phyloP scores from a whole-genome alignment of 129 eudicot genomes.

The Tagetes patula region DNA sequence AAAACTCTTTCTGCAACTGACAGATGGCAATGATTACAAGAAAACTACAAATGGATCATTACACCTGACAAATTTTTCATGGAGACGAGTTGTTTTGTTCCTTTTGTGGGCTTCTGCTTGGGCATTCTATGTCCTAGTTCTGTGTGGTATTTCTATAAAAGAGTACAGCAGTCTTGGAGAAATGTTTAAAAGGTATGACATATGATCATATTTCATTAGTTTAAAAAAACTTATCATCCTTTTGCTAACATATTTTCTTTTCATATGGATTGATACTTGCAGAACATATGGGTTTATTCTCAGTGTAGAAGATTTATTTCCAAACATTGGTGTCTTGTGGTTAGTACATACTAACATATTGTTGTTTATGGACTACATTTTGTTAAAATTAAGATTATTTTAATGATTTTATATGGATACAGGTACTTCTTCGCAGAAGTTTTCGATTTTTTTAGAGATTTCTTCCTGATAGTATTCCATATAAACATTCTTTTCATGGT shows the following conservation, averaged over 20 bases:
- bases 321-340: constrained; percentile 95
- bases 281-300: constrained; percentile 94
- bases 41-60: constrained; percentile 25
- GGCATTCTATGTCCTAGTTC: constrained; percentile 56
- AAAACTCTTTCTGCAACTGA: constrained; percentile 55
- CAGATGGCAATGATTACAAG: constrained; percentile 20
- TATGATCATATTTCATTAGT: not conserved
- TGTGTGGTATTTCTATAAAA: constrained; percentile 67
- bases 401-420: constrained; percentile 32
- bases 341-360: constrained; percentile 25
- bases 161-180: constrained; percentile 71
- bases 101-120: constrained; percentile 69
- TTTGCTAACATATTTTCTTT: constrained; percentile 14
- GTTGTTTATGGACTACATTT: constrained; percentile 8
- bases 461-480: constrained; percentile 84
- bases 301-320: constrained; percentile 84
- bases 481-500: constrained; percentile 90
- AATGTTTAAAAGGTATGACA: constrained; percentile 75
- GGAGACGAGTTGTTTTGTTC: constrained; percentile 57
- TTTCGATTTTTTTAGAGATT: constrained; percentile 84
- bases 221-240: constrained; percentile 15
- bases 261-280: constrained; percentile 38
- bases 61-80: constrained; percentile 39
- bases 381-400: constrained; percentile 1
- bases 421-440: constrained; percentile 99